A percentile compares a stretch with the other conserved stretches of the same genome.
phyloP scores from a whole-genome alignment of 2,329 filamentous ascomycete genomes.

The Sporothrix mexicana region DNA sequence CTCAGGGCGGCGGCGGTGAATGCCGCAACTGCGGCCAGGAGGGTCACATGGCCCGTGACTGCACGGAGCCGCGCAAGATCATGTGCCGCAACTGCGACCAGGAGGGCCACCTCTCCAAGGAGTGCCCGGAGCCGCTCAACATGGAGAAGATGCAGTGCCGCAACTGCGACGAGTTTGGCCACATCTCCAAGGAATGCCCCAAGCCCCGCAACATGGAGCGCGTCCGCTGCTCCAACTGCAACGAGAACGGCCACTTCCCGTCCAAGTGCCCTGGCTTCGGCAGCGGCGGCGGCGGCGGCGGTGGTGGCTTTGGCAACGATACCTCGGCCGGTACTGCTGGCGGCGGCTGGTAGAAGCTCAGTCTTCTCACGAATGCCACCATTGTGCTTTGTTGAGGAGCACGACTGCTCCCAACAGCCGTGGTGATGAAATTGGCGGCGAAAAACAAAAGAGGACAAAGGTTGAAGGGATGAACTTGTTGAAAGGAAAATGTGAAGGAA shows the following conservation, averaged over 20 bases:
- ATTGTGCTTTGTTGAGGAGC: neutral
- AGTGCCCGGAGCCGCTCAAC: conserved; percentile 60
- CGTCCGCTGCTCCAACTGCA: conserved; percentile 65
- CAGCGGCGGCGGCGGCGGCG: neutral
- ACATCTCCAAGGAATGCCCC: conserved; percentile 57
- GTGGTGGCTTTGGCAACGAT: neutral
- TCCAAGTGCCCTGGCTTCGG: conserved; percentile 45
- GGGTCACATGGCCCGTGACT: conserved; percentile 67
- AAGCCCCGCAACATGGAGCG: conserved; percentile 62
- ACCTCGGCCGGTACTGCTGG: neutral
- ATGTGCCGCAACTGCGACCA: conserved; percentile 67
- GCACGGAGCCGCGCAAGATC: conserved; percentile 55
- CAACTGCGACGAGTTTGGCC: conserved; percentile 61
- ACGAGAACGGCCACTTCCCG: conserved; percentile 54
- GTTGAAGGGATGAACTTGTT: neutral
- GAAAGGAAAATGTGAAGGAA: neutral
- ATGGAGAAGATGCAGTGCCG: conserved; percentile 63
- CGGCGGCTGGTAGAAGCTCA: neutral
- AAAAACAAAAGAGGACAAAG: neutral
- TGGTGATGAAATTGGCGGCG: neutral
- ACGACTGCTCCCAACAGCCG: neutral
- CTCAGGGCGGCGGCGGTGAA: conserved; percentile 59
- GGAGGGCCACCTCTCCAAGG: conserved; percentile 63
- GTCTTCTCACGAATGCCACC: neutral
- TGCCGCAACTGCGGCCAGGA: conserved; percentile 69